A percentile compares a stretch with the other conserved stretches of the same genome.
Evolutionary conservation across 176 grass and related monocot species (phyloP).

Genomic region (Elymus sibiricus): DNA sequence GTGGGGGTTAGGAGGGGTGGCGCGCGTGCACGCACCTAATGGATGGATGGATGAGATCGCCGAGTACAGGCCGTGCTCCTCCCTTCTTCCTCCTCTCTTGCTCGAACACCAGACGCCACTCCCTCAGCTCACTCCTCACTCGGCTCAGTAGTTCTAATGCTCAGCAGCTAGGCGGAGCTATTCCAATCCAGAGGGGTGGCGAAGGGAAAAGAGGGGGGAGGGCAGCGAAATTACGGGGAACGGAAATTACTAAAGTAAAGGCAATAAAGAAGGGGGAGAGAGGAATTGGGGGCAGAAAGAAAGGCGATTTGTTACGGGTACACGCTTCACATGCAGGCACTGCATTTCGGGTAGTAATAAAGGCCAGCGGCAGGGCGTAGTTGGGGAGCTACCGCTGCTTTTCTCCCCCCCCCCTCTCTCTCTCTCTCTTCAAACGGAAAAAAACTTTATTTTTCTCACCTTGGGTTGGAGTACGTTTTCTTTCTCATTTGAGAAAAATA

Average conservation of each 20-base stretch:
- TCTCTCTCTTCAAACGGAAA: not conserved
- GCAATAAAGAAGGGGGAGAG: conserved; percentile 22
- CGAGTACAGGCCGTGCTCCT: conserved; percentile 13
- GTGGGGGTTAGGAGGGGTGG: conserved; percentile 35
- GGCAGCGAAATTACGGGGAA: conserved; percentile 36
- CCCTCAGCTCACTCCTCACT: not conserved
- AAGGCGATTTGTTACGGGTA: conserved; percentile 38
- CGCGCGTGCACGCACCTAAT: conserved; percentile 21
- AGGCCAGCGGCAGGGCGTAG: not conserved
- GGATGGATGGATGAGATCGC: conserved; percentile 34
- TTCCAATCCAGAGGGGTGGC: too few species aligned
- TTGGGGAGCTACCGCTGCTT: conserved; percentile 22
- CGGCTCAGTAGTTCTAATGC: not conserved
- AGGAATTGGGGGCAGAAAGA: not conserved
- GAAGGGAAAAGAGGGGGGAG: not conserved
- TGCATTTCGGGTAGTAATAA: conserved; percentile 36
- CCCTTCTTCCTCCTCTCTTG: not conserved
- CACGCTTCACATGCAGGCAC: not conserved
- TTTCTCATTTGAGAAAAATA: not conserved
- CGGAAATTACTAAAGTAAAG: conserved; percentile 39
- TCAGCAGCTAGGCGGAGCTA: too few species aligned
- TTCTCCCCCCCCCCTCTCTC: not conserved
- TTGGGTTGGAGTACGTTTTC: not conserved
- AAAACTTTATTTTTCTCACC: not conserved
- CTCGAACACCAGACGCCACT: conserved; percentile 28